Evolutionary conservation across 2,329 filamentous ascomycete genomes (phyloP).

Genomic region (Huntiella decipiens): DNA sequence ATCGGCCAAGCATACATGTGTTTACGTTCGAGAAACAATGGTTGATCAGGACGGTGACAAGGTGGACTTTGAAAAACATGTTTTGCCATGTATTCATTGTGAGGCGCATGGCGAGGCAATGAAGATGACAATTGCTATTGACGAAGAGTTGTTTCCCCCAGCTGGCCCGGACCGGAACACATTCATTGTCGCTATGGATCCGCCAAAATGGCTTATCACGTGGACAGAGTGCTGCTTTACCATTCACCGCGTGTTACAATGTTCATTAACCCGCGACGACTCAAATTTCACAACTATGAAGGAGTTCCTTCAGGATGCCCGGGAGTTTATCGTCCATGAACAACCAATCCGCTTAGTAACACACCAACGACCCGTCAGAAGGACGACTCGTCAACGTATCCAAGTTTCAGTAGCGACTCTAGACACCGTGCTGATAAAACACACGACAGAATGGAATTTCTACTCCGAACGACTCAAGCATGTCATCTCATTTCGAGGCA

Average conservation of each 20-base stretch:
- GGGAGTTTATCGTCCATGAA: no score
- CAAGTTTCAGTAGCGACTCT: no score
- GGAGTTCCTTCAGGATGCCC: constrained; percentile 15
- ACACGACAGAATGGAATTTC: no score
- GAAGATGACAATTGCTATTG: constrained; percentile 23
- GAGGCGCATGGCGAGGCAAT: constrained; percentile 16
- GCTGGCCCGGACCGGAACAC: constrained; percentile 20
- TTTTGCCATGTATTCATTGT: background rate
- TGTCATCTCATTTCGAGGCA: no score
- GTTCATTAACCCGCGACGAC: constrained; percentile 21
- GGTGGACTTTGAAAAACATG: background rate
- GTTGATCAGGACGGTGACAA: no score
- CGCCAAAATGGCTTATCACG: constrained; percentile 17
- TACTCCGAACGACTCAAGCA: no score
- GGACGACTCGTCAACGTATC: no score
- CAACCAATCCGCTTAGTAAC: no score
- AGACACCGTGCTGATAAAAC: no score
- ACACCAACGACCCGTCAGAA: no score
- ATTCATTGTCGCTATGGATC: constrained; percentile 31
- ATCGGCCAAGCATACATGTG: no score
- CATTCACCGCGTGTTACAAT: constrained; percentile 16
- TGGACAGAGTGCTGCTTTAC: background rate
- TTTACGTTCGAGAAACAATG: no score
- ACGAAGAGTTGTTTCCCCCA: constrained; percentile 37
- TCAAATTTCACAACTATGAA: constrained; percentile 20